phyloP scores from a whole-genome alignment of 2,329 filamentous ascomycete genomes.

The Pezicula carpinea region DNA sequence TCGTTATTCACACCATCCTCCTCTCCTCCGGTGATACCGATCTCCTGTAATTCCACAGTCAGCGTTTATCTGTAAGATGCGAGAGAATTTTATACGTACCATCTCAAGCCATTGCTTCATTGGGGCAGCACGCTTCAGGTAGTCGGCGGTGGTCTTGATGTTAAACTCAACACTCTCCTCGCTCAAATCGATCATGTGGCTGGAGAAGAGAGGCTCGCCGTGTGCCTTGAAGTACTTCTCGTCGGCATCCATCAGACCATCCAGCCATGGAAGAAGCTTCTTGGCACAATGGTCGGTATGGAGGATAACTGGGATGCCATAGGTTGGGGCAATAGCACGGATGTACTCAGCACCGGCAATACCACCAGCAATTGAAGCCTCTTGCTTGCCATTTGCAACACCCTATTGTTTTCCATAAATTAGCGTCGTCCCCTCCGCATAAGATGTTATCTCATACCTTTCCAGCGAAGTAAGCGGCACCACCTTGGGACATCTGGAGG shows the following conservation, averaged over 20 bases:
- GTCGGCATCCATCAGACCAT: slow-evolving; percentile 91
- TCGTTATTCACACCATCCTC: slow-evolving; percentile 99
- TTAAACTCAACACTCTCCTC: slow-evolving; percentile 90
- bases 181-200: slow-evolving; percentile 97
- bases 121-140: slow-evolving; percentile 88
- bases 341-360: slow-evolving; percentile 92
- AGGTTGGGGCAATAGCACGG: slow-evolving; percentile 77
- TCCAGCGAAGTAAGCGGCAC: slow-evolving; percentile 87
- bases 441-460: slow-evolving; percentile 48
- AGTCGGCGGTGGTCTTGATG: slow-evolving; percentile 85
- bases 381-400: slow-evolving; percentile 76
- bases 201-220: slow-evolving; percentile 89
- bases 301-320: slow-evolving; percentile 86
- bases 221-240: slow-evolving; percentile 93
- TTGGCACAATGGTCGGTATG: slow-evolving; percentile 99
- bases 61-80: background rate
- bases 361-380: slow-evolving; percentile 82
- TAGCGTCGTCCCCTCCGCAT: slow-evolving; percentile 2
- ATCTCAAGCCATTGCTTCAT: slow-evolving; percentile 99
- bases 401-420: slow-evolving; percentile 42
- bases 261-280: slow-evolving; percentile 98
- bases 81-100: slow-evolving; percentile 44
- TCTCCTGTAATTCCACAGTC: slow-evolving; percentile 48
- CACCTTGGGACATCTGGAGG: slow-evolving; percentile 90
- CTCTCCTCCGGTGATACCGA: slow-evolving; percentile 94